Percentiles rank a stretch among this genome's conserved stretches.
phyloP scores from a whole-genome alignment of 192 early-diverging fungal genomes.

The Coemansia sp. region DNA sequence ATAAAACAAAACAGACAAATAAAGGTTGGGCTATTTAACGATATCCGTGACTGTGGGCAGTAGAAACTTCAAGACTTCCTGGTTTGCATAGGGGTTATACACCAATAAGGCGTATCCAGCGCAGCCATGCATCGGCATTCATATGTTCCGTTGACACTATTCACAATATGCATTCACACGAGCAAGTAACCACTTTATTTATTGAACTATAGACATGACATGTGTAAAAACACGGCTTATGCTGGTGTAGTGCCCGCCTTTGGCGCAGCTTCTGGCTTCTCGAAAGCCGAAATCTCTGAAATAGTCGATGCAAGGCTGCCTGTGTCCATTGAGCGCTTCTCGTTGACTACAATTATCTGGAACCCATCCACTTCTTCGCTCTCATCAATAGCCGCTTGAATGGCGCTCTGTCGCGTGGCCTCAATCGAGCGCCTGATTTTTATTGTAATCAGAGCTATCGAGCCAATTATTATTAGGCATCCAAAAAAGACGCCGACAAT shows the following conservation, averaged over 20 bases:
- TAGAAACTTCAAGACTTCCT: no score
- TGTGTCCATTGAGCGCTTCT: neutral
- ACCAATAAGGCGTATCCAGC: neutral
- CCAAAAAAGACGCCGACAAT: neutral
- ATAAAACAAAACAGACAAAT: constrained; percentile 1
- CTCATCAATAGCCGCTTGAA: constrained; percentile 3
- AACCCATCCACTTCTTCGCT: constrained; percentile 1
- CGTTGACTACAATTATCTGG: neutral
- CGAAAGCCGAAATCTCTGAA: neutral
- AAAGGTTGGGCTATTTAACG: neutral
- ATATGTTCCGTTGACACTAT: neutral
- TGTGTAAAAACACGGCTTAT: neutral
- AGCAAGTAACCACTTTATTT: neutral
- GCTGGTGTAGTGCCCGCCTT: neutral
- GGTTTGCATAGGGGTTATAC: neutral
- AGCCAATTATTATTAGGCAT: neutral
- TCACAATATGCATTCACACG: neutral
- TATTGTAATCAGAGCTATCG: neutral
- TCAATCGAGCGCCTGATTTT: constrained; percentile 1
- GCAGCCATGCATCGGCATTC: neutral
- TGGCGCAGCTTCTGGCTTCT: neutral
- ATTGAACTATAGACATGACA: neutral
- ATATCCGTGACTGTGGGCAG: no score
- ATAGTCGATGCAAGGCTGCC: neutral
- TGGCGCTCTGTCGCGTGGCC: neutral